A percentile compares a stretch with the other conserved stretches of the same genome.
These are phyloP conservation scores for Heimioporus punctisporus DNA, from an alignment of 1,284 basidiomycete genomes.

Conservation along the genomic window DNA sequence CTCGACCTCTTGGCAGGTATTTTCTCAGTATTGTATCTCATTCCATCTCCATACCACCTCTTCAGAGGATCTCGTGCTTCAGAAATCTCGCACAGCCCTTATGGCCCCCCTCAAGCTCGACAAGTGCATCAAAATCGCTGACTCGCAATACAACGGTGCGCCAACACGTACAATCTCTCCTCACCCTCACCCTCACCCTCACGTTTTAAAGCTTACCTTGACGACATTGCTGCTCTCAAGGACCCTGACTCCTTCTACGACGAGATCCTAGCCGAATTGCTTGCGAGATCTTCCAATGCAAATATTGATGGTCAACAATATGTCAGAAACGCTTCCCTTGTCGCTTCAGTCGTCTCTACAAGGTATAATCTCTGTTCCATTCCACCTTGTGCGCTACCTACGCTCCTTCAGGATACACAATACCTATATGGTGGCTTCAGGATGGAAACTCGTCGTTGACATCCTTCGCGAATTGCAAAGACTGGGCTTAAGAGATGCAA, in stretches of 20 bases:
- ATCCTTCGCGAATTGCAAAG: constrained; percentile 53
- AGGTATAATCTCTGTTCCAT: constrained; percentile 42
- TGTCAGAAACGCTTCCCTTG: constrained; percentile 44
- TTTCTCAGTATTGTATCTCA: constrained; percentile 12
- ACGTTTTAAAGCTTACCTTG: constrained; percentile 53
- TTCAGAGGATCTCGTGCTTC: constrained; percentile 64
- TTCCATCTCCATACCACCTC: constrained; percentile 8
- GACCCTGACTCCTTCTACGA: constrained; percentile 61
- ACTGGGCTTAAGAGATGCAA: constrained; percentile 53
- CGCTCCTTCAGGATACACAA: constrained; percentile 66
- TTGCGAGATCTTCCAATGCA: constrained; percentile 42
- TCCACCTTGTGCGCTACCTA: constrained; percentile 1
- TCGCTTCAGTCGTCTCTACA: constrained; percentile 59
- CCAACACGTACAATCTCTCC: not conserved
- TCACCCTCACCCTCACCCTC: constrained; percentile 1
- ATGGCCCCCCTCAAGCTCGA: constrained; percentile 65
- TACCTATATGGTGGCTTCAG: constrained; percentile 73
- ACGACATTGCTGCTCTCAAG: constrained; percentile 64
- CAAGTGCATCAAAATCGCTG: constrained; percentile 61
- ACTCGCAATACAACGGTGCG: constrained; percentile 70
- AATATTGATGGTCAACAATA: constrained; percentile 37
- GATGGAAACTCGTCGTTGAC: constrained; percentile 69
- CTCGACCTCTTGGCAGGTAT: constrained; percentile 74
- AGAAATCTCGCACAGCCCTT: constrained; percentile 57
- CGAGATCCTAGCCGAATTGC: constrained; percentile 55